Conservation (phyloP, 176 grass and related monocot genomes). For the Carex littledalei region DNA sequence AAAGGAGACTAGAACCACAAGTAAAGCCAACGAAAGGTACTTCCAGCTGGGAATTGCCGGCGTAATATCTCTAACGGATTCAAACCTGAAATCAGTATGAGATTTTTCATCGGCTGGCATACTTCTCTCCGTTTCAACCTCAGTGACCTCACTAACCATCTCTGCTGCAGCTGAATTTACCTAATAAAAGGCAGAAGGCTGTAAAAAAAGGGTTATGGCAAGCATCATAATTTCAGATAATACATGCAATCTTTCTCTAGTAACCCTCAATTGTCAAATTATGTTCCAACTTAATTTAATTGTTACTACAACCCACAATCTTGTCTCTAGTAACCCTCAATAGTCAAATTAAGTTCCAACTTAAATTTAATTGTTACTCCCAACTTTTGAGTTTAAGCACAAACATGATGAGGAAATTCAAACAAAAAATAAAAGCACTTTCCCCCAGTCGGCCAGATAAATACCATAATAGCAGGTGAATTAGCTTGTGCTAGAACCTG, state of each 20-base stretch:
- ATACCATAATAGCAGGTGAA: not conserved
- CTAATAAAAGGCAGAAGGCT: conserved; percentile 33
- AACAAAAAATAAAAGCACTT: not conserved
- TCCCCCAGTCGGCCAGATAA: not conserved
- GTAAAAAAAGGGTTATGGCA: not conserved
- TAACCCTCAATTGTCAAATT: not conserved
- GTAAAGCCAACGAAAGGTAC: conserved; percentile 29
- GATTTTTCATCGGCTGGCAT: conserved; percentile 29
- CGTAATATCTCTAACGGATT: conserved; percentile 38
- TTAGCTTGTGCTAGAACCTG: not conserved
- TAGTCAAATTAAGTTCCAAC: not conserved
- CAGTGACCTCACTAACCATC: not conserved
- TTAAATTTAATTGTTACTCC: not conserved
- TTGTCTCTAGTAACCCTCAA: not conserved
- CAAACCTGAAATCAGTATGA: conserved; percentile 20
- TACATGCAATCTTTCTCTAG: not conserved
- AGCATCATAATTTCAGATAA: not conserved
- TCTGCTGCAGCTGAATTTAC: conserved; percentile 26
- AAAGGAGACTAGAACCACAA: conserved; percentile 32
- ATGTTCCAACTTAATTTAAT: not conserved
- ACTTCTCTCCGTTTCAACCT: conserved; percentile 16
- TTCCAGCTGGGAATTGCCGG: conserved; percentile 43
- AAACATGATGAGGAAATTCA: not conserved
- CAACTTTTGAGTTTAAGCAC: not conserved
- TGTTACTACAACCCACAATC: not conserved